Evolutionary conservation across 73 alveolate genomes (phyloP), one percentile per base, ranked within the genome.

Genomic region (Durusdinium trenchii): DNA sequence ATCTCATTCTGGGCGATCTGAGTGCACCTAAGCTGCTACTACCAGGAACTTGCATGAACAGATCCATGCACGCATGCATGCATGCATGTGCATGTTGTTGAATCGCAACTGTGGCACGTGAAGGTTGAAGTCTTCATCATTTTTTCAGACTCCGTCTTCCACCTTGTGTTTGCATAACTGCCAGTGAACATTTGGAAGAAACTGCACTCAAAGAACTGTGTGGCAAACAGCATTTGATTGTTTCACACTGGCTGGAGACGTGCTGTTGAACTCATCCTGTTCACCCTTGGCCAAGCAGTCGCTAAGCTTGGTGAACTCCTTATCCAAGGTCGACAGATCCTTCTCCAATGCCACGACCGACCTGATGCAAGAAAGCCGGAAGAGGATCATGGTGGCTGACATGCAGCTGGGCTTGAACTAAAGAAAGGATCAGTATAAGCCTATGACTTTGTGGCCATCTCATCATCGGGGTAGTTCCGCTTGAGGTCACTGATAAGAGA

Each of bases 241-340:
- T 64, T 47, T 5, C 6, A 20, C 23, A 20, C 92, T 47, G 95
- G 32, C 81, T 6, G 23, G 61, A 35, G 54, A 57, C 95, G 7
- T n/a, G 23, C 16, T 7, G 43, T 16, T 26, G 43, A 86, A 86
- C 30, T 61, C 82, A 9, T 51, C 81, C 61, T 18, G 61, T 30
- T 86, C 95, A 45, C 95, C 95, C 9, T 86, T 86, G 82, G 95
- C 95, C 82, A 86, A 54, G 60, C 3, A 36, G 12, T 86, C 95
- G 36, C 81, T 61, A 36, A 86, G 60, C 46, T 14, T 61, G 81
- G 52, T 86, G 82, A 54, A 86, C 51, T 57, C 82, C 4, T 5
- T 42, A 46, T 86, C 95, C 95, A 86, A 46, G 57, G 73, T 12
- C 45, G 4, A 6, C n/a, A 86, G 61, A 45, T 86, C 95, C 14